Base-by-base conservation (phyloP, 1,284 basidiomycete species). In the Sporisorium scitamineum region DNA sequence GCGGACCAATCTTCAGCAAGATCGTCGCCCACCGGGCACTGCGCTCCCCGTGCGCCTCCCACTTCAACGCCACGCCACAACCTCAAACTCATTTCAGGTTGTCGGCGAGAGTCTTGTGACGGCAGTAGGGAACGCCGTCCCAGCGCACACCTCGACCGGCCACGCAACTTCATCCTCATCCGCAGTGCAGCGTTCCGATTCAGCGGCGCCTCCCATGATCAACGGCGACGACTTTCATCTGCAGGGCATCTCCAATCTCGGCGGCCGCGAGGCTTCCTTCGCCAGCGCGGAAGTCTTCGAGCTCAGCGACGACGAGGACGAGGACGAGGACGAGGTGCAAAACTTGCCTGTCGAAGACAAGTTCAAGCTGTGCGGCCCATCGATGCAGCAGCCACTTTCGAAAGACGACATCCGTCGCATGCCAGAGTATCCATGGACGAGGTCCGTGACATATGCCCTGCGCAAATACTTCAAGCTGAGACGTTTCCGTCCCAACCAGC, bases 401-500 rank as follows among this genome's bases (percentile, higher is more conserved):
- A 45, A 32, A 8, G 56, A 62, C 13, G 55, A 53, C 9, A 22
- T 48, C 20, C 41, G 29, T 2, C 16, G 26, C 29, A 48, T 60
- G 59, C 61, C 55, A 0, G 71, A 76, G 41, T 82, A 88, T 69
- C 85, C 87, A 0, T 89, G 89, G 89, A 87, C 85, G 2, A 82
- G 82, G 34, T 92, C 94, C 80, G 88, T 94, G 44, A 87, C 88
- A 70, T 87, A 88, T 14, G 89, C 90, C 13, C 87, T 97, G 22
- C 89, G 88, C 41, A 84, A 87, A 2, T 88, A 90, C 1, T 98
- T 98, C 86, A 87, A 88, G 9, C 87, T 98, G 3, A 81, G 88
- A 0, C 81, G 83, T 0, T 98, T 98, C 86, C 90, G 95, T 16
- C 87, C 86, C 5, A 93, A 97, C 84, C 97, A 98, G 85, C 89